Conservation (phyloP, 2,329 filamentous ascomycete species). For the Epicoccum nigrum region DNA sequence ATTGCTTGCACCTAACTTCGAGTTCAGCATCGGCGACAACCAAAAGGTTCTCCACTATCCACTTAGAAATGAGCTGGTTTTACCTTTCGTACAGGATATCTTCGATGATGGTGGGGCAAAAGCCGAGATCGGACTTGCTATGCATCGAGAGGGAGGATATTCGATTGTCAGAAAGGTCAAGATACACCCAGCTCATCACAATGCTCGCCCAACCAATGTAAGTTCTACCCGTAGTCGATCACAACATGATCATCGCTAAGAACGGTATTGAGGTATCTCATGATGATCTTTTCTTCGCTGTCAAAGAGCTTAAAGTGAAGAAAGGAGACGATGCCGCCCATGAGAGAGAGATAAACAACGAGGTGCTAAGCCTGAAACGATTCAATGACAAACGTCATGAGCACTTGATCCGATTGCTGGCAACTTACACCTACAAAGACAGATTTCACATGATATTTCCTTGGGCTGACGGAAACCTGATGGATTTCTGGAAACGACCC, state of each 20-base stretch:
- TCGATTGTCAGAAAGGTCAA: not conserved
- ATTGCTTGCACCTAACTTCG: not conserved
- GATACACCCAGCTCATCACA: not conserved
- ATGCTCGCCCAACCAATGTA: not conserved
- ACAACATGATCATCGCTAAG: too few species aligned
- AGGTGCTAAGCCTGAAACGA: not conserved
- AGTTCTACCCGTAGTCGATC: not conserved
- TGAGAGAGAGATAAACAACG: too few species aligned
- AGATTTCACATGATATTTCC: slow-evolving; percentile 16
- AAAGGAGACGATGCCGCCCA: too few species aligned
- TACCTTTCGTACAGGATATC: not conserved
- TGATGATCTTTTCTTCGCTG: not conserved
- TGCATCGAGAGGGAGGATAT: not conserved
- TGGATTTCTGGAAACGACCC: not conserved
- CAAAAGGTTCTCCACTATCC: not conserved
- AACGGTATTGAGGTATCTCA: not conserved
- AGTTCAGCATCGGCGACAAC: not conserved
- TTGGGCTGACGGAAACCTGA: slow-evolving; percentile 15
- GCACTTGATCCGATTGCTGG: slow-evolving; percentile 17
- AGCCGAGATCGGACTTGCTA: not conserved
- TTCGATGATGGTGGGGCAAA: too few species aligned
- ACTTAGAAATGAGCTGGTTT: not conserved
- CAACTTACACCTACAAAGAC: slow-evolving; percentile 9
- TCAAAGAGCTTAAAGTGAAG: not conserved
- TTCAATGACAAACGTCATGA: not conserved